Conservation (phyloP, 1,139 yeast species). For the Hyphopichia wangnamkhiaoensis region DNA sequence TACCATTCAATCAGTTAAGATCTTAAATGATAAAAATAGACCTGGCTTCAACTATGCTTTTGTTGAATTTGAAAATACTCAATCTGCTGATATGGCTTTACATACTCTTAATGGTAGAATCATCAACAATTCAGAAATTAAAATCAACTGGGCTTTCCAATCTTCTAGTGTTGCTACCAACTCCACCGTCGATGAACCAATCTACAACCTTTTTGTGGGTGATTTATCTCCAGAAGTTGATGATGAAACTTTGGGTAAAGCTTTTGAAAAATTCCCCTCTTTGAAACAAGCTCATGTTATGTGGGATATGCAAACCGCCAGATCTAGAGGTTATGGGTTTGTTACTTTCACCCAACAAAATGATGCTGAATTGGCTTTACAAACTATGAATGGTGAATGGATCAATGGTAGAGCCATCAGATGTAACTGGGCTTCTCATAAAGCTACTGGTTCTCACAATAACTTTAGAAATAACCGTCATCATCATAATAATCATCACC, state of each 20-base stretch:
- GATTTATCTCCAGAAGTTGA: conserved; percentile 82
- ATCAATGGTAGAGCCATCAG: conserved; percentile 77
- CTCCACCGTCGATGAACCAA: conserved; percentile 49
- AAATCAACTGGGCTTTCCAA: conserved; percentile 83
- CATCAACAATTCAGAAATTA: conserved; percentile 55
- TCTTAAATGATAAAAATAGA: conserved; percentile 73
- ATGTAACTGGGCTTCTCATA: conserved; percentile 88
- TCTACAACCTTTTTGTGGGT: conserved; percentile 78
- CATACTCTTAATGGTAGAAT: conserved; percentile 58
- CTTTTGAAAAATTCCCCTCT: conserved; percentile 63
- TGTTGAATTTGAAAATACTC: conserved; percentile 65
- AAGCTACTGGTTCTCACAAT: conserved; percentile 32
- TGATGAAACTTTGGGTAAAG: conserved; percentile 64
- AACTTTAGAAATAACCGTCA: conserved; percentile 14
- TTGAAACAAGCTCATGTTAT: conserved; percentile 86
- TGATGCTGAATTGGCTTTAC: conserved; percentile 77
- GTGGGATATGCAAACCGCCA: conserved; percentile 97
- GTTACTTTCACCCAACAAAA: conserved; percentile 69
- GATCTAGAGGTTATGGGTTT: conserved; percentile 91
- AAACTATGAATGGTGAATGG: conserved; percentile 72
- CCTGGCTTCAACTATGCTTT: conserved; percentile 81
- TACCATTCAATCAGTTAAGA: conserved; percentile 59
- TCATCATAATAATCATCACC: conserved; percentile 13
- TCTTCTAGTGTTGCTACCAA: conserved; percentile 53
- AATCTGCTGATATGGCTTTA: conserved; percentile 64